A percentile compares a stretch with the other conserved stretches of the same genome.
phyloP scores from a whole-genome alignment of 495 filamentous ascomycete genomes.

The Daldinia vernicosa region DNA sequence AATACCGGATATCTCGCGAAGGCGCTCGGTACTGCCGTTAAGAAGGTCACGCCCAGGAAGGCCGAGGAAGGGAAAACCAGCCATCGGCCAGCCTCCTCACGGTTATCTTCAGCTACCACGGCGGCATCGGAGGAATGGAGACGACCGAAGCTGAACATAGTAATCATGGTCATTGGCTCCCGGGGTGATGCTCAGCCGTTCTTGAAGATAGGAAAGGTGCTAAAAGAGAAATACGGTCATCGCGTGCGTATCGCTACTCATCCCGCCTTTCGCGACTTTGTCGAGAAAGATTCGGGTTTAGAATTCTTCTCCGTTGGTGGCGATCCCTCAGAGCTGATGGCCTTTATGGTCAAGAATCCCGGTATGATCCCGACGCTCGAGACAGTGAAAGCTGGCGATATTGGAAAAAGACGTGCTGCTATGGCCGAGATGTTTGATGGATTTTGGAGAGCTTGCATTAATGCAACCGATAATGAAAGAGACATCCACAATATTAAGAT shows the following conservation, averaged over 20 bases:
- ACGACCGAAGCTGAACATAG: constrained; percentile 71
- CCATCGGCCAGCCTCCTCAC: constrained; percentile 33
- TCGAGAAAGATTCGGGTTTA: constrained; percentile 67
- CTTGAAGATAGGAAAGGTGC: constrained; percentile 71
- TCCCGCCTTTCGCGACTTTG: constrained; percentile 71
- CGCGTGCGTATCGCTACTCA: constrained; percentile 76
- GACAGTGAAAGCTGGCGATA: constrained; percentile 71
- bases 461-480: constrained; percentile 63
- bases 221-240: constrained; percentile 74
- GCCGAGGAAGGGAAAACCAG: constrained; percentile 17
- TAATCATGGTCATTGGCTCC: constrained; percentile 81
- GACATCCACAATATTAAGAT: constrained; percentile 61
- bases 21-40: constrained; percentile 68
- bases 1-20: constrained; percentile 74
- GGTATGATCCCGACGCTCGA: constrained; percentile 73
- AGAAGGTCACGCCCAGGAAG: constrained; percentile 46
- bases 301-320: constrained; percentile 80
- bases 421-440: constrained; percentile 71
- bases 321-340: constrained; percentile 78
- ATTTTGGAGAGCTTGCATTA: constrained; percentile 69
- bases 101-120: constrained; percentile 35
- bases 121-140: constrained; percentile 21
- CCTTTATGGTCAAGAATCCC: constrained; percentile 84
- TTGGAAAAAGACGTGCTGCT: constrained; percentile 64
- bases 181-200: constrained; percentile 83